Base-by-base conservation (phyloP, 495 filamentous ascomycete species). In the Lichenothelia convexa region DNA sequence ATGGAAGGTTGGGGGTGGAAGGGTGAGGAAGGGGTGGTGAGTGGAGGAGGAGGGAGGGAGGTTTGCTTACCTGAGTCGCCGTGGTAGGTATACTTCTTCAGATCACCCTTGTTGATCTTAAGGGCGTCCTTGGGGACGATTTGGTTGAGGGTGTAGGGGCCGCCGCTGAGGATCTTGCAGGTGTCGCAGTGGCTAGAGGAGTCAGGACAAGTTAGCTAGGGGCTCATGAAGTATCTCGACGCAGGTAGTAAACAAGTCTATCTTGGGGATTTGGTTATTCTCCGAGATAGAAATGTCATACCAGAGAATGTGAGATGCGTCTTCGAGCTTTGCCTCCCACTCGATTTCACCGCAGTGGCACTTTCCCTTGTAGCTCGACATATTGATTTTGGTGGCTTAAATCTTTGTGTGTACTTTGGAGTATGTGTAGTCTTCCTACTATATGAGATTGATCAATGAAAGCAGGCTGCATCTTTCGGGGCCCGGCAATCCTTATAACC, bases 101-200 rank as follows among this genome's bases (percentile, higher is more conserved):
- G 43, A 12, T 42, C 48, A 23, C 63, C 64, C 40, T 64, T 63
- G 21, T 58, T 67, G 58, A 69, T 49, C 21, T 60, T 59, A 43
- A 67, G 41, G 34, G 56, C 50, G 13, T 48, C 39, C 43, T 63
- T 56, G 12, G 56, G 59, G 40, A 65, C 52, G 40, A 68, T 61
- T 42, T 63, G 57, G 46, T 69, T 71, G 35, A 69, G 44, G 18
- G 59, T 65, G 48, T 43, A 62, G n/a, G 59, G 46, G 18, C 58
- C 53, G 29, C 64, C 64, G 13, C 51, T 45, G 26, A 69, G 58
- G 32, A 47, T 35, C 41, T 68, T 66, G 57, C 67, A 70, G 23
- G 60, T 60, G 36, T 64, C 53, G 50, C 65, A 68, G 37, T 68
- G 65, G 55, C 65, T 65, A 34, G 21, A 5, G n/a, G 21, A n/a